Evolutionary conservation across 768 basidiomycete species (phyloP), one percentile per base, ranked within the genome.

Genomic region (Tubosaeta sp.): DNA sequence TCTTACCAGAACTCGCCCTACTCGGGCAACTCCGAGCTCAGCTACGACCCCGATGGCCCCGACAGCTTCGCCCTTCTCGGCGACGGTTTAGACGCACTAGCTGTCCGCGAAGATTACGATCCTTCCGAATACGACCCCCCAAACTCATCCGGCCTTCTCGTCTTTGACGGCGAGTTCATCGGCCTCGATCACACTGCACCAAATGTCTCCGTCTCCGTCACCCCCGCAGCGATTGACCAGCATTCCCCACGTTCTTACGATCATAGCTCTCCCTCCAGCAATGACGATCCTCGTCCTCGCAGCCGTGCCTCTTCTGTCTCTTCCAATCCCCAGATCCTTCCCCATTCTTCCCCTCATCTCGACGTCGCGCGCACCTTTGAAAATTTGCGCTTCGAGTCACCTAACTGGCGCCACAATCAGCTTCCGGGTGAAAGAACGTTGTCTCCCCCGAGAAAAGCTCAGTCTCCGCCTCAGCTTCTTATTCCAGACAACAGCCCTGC

Each of bases 1-100:
- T 86, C 84, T 6, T 84, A 84, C 72, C 78, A 82, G 61, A 81
- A 82, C 68, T 87, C 86, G 0, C 87, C 87, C 9, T 87, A 76
- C 65, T 86, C 85, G 6, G 73, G 67, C 46, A 74, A 80, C 57
- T 86, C 86, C 4, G 87, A 90, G n/a, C 82, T 86, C 18, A 73
- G 70, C 51, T 77, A 76, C 49, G 72, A 73, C 59, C 68, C 72
- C 48, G 75, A 70, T n/a, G 79, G 76, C 10, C 67, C 72, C 29
- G 78, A 79, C 19, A 54, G 68, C 53, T 76, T 81, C 48, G 68
- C 67, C 46, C 64, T 86, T 52, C 79, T 85, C 35, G 72, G 72
- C 27, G 77, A 77, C 49, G 73, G 78, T 35, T 68, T 69, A 21
- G 66, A 67, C 41, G 64, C 55, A 55, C 66, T 66, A 57, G 62